phyloP scores from a whole-genome alignment of 1,284 basidiomycete genomes.

The Fistulina hepatica region DNA sequence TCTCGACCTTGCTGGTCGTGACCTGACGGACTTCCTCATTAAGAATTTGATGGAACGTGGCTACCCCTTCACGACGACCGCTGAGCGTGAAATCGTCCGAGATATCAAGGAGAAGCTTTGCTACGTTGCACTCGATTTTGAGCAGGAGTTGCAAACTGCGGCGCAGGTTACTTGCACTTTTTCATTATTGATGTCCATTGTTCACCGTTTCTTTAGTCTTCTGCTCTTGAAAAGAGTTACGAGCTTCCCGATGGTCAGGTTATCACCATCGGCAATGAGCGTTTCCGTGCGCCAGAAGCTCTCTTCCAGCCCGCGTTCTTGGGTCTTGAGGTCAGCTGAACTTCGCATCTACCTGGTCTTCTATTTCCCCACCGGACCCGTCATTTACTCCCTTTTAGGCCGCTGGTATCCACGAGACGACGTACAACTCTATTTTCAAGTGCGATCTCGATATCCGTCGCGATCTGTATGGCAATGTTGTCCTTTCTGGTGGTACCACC shows the following conservation, averaged over 20 bases:
- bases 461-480: slow-evolving; percentile 75
- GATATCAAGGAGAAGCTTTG: slow-evolving; percentile 88
- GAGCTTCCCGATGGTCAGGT: slow-evolving; percentile 80
- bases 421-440: slow-evolving; percentile 63
- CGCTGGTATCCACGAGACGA: slow-evolving; percentile 75
- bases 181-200: no score
- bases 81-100: slow-evolving; percentile 75
- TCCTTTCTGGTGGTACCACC: slow-evolving; percentile 78
- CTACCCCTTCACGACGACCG: slow-evolving; percentile 73
- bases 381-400: no score
- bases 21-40: slow-evolving; percentile 72
- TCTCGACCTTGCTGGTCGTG: slow-evolving; percentile 74
- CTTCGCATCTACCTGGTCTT: neutral
- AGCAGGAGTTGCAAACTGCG: slow-evolving; percentile 76
- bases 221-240: slow-evolving; percentile 73
- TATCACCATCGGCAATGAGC: slow-evolving; percentile 78
- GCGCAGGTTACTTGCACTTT: no score
- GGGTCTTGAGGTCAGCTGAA: slow-evolving; percentile 49
- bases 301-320: slow-evolving; percentile 89
- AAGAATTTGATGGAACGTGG: slow-evolving; percentile 77
- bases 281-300: slow-evolving; percentile 93
- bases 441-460: slow-evolving; percentile 54
- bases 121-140: slow-evolving; percentile 80
- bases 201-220: no score
- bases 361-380: neutral